phyloP scores from a whole-genome alignment of 371 early-diverging fungal genomes.

The Rhizopus microsporus region DNA sequence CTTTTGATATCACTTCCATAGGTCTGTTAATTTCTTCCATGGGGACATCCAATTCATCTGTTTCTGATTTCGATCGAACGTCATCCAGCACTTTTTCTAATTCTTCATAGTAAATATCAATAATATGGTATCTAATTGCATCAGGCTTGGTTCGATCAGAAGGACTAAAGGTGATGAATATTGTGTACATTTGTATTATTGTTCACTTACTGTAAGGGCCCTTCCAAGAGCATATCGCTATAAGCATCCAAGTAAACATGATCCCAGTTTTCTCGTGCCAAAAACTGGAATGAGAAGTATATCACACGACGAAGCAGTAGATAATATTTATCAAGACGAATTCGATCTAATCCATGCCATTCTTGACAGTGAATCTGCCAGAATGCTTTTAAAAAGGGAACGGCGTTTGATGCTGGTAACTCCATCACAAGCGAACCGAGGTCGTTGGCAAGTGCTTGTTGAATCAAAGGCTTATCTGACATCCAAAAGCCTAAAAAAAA shows the following conservation, averaged over 20 bases:
- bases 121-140: constrained; percentile 76
- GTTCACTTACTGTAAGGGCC: constrained; percentile 68
- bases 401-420: constrained; percentile 55
- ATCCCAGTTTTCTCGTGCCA: constrained; percentile 72
- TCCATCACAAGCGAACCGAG: constrained; percentile 68
- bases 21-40: constrained; percentile 68
- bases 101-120: constrained; percentile 83
- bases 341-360: constrained; percentile 88
- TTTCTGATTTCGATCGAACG: constrained; percentile 33
- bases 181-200: not conserved
- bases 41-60: constrained; percentile 51
- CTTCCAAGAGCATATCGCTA: constrained; percentile 60
- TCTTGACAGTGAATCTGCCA: constrained; percentile 83
- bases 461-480: constrained; percentile 91
- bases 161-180: constrained; percentile 42
- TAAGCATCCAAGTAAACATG: constrained; percentile 58
- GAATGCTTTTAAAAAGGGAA: constrained; percentile 75
- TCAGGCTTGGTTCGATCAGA: constrained; percentile 69
- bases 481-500: constrained; percentile 83
- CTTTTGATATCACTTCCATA: constrained; percentile 60
- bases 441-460: constrained; percentile 83
- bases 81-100: constrained; percentile 65
- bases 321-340: constrained; percentile 89
- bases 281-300: constrained; percentile 64
- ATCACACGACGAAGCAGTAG: constrained; percentile 78